These are phyloP conservation scores for Ustilago curta DNA, from an alignment of 1,284 basidiomycete species.

Conservation along the genomic window DNA sequence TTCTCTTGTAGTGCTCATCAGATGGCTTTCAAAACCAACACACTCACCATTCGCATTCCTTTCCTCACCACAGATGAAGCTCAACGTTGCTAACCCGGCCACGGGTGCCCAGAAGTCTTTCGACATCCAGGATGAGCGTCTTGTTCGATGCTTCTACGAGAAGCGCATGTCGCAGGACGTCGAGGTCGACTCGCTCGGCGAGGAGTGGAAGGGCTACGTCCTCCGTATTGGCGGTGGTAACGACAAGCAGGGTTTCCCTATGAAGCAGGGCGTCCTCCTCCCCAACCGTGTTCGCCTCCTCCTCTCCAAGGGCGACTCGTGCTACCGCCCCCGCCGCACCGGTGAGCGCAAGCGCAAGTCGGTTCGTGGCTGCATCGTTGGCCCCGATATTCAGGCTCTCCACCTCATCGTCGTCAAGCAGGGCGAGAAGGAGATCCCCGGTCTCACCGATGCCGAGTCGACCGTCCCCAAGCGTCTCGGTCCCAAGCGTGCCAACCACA, in stretches of 20 bases:
- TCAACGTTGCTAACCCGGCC: constrained; percentile 94
- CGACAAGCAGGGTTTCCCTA: constrained; percentile 87
- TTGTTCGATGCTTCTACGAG: constrained; percentile 92
- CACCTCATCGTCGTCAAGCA: constrained; percentile 96
- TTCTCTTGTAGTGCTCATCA: neutral
- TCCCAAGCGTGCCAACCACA: constrained; percentile 79
- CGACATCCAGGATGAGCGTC: constrained; percentile 92
- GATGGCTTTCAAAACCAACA: neutral
- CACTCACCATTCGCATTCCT: constrained; percentile 25
- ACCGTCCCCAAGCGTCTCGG: constrained; percentile 95
- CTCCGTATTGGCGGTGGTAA: constrained; percentile 97
- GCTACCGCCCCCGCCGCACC: constrained; percentile 90
- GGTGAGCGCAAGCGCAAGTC: constrained; percentile 99
- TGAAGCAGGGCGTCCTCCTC: constrained; percentile 99
- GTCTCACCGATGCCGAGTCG: constrained; percentile 82
- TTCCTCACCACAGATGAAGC: constrained; percentile 79
- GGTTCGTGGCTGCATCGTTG: constrained; percentile 94
- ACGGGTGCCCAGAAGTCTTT: constrained; percentile 94
- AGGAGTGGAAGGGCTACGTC: constrained; percentile 97
- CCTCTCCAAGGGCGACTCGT: constrained; percentile 94
- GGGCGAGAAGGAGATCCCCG: constrained; percentile 90
- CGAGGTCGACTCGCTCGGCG: constrained; percentile 87
- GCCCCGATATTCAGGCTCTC: constrained; percentile 94
- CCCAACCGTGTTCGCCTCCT: constrained; percentile 94
- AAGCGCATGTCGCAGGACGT: constrained; percentile 97